phyloP scores from a whole-genome alignment of 2,329 filamentous ascomycete genomes.

The Rutstroemia sp. region DNA sequence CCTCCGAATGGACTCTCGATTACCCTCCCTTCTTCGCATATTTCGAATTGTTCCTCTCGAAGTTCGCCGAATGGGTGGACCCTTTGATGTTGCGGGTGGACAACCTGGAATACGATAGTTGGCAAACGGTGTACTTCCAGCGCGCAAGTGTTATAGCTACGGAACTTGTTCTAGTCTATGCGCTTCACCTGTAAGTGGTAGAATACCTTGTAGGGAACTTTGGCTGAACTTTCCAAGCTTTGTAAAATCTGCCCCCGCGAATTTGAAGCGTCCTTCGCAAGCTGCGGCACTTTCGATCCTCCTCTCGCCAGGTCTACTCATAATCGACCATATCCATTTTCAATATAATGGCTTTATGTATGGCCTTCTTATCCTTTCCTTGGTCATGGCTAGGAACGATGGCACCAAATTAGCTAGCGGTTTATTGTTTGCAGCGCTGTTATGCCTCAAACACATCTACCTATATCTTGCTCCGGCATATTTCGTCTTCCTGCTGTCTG shows the following conservation, averaged over 20 bases:
- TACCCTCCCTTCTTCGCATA: constrained; percentile 98
- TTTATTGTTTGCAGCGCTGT: constrained; percentile 70
- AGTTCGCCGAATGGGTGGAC: constrained; percentile 69
- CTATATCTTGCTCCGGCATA: constrained; percentile 94
- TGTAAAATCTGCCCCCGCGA: constrained; percentile 60
- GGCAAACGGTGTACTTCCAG: constrained; percentile 93
- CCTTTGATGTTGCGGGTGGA: constrained; percentile 73
- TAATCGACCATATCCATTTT: constrained; percentile 98
- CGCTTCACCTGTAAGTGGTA: constrained; percentile 60
- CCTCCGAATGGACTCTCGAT: constrained; percentile 98
- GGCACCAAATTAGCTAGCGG: constrained; percentile 73
- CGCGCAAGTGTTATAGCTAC: constrained; percentile 78
- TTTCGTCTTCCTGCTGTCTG: constrained; percentile 85
- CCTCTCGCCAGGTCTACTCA: constrained; percentile 84
- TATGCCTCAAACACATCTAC: constrained; percentile 98
- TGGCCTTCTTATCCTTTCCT: constrained; percentile 77
- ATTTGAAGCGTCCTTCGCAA: constrained; percentile 69
- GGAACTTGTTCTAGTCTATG: constrained; percentile 77
- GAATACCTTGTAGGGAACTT: constrained; percentile 9
- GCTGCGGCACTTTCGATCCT: constrained; percentile 83
- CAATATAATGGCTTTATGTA: constrained; percentile 99
- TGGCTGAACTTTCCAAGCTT: constrained; percentile 45
- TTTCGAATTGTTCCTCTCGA: constrained; percentile 90
- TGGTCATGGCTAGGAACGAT: constrained; percentile 71
- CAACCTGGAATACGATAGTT: constrained; percentile 80